Evolutionary conservation across 257 asterid genomes (phyloP), one percentile per base, ranked within the genome.

Genomic region (Perilla frutescens): DNA sequence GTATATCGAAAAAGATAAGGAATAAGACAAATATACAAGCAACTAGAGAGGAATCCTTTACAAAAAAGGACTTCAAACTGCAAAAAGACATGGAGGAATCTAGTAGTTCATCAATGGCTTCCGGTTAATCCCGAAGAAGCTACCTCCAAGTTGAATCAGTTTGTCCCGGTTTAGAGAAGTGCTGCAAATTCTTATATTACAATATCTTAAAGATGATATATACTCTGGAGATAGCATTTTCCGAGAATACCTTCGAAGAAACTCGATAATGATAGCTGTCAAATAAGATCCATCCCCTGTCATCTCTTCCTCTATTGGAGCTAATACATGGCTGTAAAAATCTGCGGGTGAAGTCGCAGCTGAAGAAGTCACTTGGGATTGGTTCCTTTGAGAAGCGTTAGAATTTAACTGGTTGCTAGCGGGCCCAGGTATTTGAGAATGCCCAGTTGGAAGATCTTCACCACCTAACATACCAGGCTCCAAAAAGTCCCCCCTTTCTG

Each of bases 301-400:
- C 87, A 94, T 91, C 85, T 91, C 97, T 84, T 91, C 99, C 86
- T 94, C 97, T 65, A 84, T 87, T 31, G 84, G 78, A 43, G 91
- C 86, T 83, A 94, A 85, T 78, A 94, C 96, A 67, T 31, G 79
- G 77, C 77, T 84, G 77, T 86, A 86, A 63, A 94, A 81, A 78
- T 91, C 96, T 26, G 73, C 86, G 10, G 92, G 89, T 59, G 97
- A 87, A 62, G 85, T 77, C 61, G 89, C 93, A 3, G 97, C 96
- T 48, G 97, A 90, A 81, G 93, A 83, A 76, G 93, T 82, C 73
- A 75, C 80, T 68, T 72, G 86, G 73, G 84, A 61, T n/a, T 83
- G 93, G 70, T 76, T 82, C 70, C 68, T 75, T 78, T 79, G 93
- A 68, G 91, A 73, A 54, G 76, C 78, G 81, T 73, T 82, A 72